A percentile compares a stretch with the other conserved stretches of the same genome.
Conservation (phyloP, 2,329 filamentous ascomycete genomes). For the Chalara sp. region DNA sequence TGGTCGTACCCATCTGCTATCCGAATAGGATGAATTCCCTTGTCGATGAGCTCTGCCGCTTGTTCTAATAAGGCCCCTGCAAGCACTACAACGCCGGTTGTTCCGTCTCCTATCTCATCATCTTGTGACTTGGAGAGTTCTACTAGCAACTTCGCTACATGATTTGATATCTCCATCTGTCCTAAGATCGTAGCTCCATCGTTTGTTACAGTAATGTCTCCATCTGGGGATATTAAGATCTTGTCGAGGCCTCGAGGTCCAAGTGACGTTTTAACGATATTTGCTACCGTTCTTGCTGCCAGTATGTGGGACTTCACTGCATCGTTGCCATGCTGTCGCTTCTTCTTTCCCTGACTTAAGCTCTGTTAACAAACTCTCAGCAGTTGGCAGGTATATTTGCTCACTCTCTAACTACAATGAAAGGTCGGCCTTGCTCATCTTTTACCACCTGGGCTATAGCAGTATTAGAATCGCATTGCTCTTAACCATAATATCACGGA, state of each 20-base stretch:
- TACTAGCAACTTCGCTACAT: conserved; percentile 93
- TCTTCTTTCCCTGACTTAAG: conserved; percentile 88
- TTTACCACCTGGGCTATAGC: conserved; percentile 68
- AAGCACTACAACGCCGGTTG: conserved; percentile 93
- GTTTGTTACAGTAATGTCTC: conserved; percentile 98
- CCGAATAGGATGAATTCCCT: conserved; percentile 97
- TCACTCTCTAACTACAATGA: conserved; percentile 97
- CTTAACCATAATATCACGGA: background rate
- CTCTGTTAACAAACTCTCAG: conserved; percentile 18
- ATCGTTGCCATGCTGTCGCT: conserved; percentile 91
- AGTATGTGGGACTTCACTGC: conserved; percentile 98
- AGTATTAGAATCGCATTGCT: conserved; percentile 15
- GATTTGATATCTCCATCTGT: conserved; percentile 99
- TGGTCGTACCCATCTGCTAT: conserved; percentile 98
- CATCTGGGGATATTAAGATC: conserved; percentile 96
- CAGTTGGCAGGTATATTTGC: conserved; percentile 30
- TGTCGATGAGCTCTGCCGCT: conserved; percentile 96
- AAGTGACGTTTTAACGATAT: conserved; percentile 94
- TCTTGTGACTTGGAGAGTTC: conserved; percentile 98
- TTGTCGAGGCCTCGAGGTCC: conserved; percentile 96
- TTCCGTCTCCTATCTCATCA: conserved; percentile 97
- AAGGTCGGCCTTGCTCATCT: conserved; percentile 94
- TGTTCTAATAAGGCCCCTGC: conserved; percentile 93
- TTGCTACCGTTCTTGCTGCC: conserved; percentile 90
- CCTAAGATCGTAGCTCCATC: conserved; percentile 96